Percentiles rank a stretch among this genome's conserved stretches.
phyloP scores from a whole-genome alignment of 495 filamentous ascomycete species.

The Hypomontagnella submonticulosa region DNA sequence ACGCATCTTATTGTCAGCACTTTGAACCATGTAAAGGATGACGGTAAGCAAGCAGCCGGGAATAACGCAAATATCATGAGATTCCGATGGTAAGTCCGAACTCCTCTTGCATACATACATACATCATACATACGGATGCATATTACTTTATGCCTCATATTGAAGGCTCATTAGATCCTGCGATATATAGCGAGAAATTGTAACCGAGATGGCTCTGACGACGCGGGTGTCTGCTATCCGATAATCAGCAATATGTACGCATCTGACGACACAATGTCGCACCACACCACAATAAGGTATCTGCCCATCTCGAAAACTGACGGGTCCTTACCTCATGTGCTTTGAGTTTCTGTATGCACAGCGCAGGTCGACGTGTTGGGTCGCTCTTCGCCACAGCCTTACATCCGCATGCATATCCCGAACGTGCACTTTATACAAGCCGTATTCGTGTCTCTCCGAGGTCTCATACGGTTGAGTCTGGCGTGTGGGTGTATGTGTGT shows the following conservation, averaged over 20 bases:
- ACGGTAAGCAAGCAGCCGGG: constrained; percentile 21
- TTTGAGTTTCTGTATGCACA: neutral
- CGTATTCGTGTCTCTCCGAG: no score
- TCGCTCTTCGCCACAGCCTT: constrained; percentile 33
- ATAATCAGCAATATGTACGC: neutral
- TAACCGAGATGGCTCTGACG: no score
- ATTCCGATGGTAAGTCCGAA: constrained; percentile 26
- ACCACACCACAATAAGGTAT: constrained; percentile 19
- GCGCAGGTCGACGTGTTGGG: constrained; percentile 16
- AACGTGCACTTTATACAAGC: no score
- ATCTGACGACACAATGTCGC: constrained; percentile 9
- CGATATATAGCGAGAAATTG: neutral
- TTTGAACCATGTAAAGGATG: constrained; percentile 2
- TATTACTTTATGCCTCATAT: no score
- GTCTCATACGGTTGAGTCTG: no score
- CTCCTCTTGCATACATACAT: constrained; percentile 7
- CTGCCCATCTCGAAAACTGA: constrained; percentile 14
- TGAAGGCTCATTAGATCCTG: neutral
- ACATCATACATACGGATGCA: neutral
- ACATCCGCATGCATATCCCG: constrained; percentile 12
- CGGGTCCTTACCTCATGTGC: constrained; percentile 8
- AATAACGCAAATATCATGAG: constrained; percentile 22
- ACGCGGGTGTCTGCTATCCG: neutral
- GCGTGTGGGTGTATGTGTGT: no score
- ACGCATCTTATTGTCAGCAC: constrained; percentile 25